Percentiles rank a stretch among this genome's conserved stretches.
Evolutionary conservation across 2,329 filamentous ascomycete species (phyloP).

Genomic region (Thyridium curvatum): DNA sequence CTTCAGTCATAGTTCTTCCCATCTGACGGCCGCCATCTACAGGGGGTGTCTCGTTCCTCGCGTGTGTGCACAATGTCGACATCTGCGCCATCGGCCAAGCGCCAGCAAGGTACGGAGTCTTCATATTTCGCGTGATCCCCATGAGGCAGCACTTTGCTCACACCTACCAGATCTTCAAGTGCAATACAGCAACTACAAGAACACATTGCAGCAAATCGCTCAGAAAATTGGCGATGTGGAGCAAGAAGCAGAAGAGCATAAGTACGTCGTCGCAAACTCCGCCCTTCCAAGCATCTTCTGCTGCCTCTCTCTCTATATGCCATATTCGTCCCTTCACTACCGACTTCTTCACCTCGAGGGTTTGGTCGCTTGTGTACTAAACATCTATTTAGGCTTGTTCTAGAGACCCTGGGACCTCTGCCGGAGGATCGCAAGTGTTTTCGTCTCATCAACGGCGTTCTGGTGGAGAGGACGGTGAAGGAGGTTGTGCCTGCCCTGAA

Average conservation of each 20-base stretch:
- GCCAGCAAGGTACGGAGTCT: constrained; percentile 61
- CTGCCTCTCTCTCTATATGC: no score
- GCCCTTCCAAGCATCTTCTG: no score
- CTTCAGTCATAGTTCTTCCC: no score
- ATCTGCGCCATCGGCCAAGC: constrained; percentile 53
- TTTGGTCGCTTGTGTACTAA: no score
- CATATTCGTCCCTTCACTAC: no score
- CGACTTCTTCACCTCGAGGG: constrained; percentile 18
- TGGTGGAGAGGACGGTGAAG: constrained; percentile 88
- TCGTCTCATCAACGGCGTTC: constrained; percentile 94
- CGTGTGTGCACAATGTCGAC: constrained; percentile 34
- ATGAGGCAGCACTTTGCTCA: no score
- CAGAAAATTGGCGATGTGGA: constrained; percentile 97
- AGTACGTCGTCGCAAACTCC: constrained; percentile 52
- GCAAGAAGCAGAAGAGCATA: constrained; percentile 96
- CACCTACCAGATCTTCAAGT: constrained; percentile 62
- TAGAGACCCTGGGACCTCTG: constrained; percentile 83
- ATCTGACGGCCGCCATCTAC: no score
- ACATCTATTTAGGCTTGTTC: constrained; percentile 63
- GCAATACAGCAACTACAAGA: constrained; percentile 74
- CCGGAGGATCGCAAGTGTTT: constrained; percentile 90
- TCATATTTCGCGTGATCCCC: no score
- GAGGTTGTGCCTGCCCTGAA: constrained; percentile 87
- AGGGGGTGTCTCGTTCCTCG: no score
- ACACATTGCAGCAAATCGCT: constrained; percentile 80